A percentile compares a stretch with the other conserved stretches of the same genome.
These are phyloP conservation scores for Colletotrichum sp. DNA, from an alignment of 2,329 filamentous ascomycete species.

Conservation along the genomic window DNA sequence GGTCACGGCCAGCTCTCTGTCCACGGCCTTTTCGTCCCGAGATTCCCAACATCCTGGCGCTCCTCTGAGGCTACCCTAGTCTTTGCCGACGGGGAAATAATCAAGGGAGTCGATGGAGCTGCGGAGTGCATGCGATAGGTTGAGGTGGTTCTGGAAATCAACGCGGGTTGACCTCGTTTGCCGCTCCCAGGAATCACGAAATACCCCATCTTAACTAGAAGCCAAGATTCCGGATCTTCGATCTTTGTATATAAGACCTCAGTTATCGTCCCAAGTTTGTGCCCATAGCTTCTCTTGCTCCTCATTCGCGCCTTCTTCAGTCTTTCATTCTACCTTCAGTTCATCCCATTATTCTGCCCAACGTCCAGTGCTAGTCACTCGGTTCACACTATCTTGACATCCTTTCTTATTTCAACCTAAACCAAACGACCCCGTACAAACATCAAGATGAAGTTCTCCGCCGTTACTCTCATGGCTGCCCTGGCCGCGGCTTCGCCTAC, in stretches of 20 bases:
- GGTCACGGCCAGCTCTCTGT: not conserved
- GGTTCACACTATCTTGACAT: not conserved
- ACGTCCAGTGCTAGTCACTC: conserved; percentile 7
- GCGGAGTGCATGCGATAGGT: not conserved
- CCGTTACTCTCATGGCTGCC: conserved; percentile 14
- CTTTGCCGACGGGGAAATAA: not conserved
- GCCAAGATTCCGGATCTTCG: not conserved
- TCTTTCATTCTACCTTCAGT: not conserved
- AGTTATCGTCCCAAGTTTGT: not conserved
- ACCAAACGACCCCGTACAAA: conserved; percentile 13
- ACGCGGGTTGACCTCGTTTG: not conserved
- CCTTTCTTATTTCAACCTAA: not conserved
- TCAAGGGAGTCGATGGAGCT: not conserved
- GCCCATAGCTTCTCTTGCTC: not conserved
- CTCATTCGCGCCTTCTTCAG: not conserved
- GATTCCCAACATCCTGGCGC: not conserved
- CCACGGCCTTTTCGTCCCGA: not conserved
- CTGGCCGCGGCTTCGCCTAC: conserved; percentile 15
- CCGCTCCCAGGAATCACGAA: not conserved
- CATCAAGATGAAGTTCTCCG: conserved; percentile 19
- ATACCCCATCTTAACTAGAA: not conserved
- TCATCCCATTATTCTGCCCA: not conserved
- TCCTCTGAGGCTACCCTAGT: not conserved
- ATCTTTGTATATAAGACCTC: not conserved
- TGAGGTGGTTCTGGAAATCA: not conserved